Percentiles rank a stretch among this genome's conserved stretches.
phyloP scores from a whole-genome alignment of 208 protist genomes.

The Trypanosoma melophagium region DNA sequence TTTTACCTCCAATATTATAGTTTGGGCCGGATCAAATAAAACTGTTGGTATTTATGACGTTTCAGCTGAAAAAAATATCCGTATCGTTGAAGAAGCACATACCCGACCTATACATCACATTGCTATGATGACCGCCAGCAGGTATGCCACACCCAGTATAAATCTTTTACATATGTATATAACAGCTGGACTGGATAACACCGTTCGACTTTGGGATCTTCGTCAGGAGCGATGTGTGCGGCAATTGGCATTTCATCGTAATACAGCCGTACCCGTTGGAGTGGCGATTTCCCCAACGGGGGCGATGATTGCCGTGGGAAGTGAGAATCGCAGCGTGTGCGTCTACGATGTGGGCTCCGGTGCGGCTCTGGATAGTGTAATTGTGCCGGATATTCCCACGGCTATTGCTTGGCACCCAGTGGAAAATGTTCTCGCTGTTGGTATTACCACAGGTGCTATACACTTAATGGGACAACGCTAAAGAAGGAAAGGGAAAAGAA shows the following conservation, averaged over 20 bases:
- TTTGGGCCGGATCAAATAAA: slow-evolving; percentile 75
- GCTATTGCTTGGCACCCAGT: slow-evolving; percentile 71
- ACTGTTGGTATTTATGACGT: slow-evolving; percentile 66
- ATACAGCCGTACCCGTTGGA: slow-evolving; percentile 60
- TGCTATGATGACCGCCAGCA: slow-evolving; percentile 45
- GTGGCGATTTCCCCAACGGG: slow-evolving; percentile 61
- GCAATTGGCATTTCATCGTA: slow-evolving; percentile 75
- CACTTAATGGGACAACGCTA: slow-evolving; percentile 46
- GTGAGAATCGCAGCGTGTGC: slow-evolving; percentile 64
- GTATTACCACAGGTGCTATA: slow-evolving; percentile 32
- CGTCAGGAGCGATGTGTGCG: slow-evolving; percentile 43
- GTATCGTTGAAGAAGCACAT: slow-evolving; percentile 51
- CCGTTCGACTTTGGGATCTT: slow-evolving; percentile 77
- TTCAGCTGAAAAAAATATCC: slow-evolving; percentile 36
- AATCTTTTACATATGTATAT: slow-evolving; percentile 53
- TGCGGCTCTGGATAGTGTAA: slow-evolving; percentile 42
- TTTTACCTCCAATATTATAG: slow-evolving; percentile 67
- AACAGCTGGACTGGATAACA: slow-evolving; percentile 68
- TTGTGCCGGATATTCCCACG: slow-evolving; percentile 39
- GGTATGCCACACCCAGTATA: slow-evolving; percentile 38
- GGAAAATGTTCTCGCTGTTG: slow-evolving; percentile 56
- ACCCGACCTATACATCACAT: slow-evolving; percentile 66
- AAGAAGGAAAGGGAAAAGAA: not conserved
- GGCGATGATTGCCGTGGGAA: slow-evolving; percentile 62
- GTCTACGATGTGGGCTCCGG: slow-evolving; percentile 67